Evolutionary conservation across 78 protist species (phyloP).

Genomic region (Chrysochromulina parva): DNA sequence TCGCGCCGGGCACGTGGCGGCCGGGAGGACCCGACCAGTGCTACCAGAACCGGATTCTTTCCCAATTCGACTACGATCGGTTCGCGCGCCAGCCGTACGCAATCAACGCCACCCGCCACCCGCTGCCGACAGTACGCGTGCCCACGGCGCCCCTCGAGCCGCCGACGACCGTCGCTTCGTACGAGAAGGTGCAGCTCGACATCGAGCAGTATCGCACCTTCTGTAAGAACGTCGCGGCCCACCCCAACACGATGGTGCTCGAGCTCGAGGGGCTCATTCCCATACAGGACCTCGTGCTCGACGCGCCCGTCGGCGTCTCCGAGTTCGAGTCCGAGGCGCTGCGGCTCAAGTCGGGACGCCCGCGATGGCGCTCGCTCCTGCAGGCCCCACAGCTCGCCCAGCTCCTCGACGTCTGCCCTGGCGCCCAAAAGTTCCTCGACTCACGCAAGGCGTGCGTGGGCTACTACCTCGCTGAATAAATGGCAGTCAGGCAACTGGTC

Average conservation of each 20-base stretch:
- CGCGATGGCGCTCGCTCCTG: not conserved
- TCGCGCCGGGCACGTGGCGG: conserved; percentile 11
- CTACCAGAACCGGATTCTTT: not conserved
- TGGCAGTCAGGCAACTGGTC: too few relatives aligned
- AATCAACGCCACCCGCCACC: not conserved
- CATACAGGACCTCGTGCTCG: not conserved
- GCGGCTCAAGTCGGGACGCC: not conserved
- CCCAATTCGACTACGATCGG: not conserved
- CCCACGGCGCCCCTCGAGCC: not conserved
- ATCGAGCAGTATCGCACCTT: not conserved
- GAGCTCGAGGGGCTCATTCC: not conserved
- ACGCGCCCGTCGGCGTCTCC: not conserved
- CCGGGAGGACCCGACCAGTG: conserved; percentile 18
- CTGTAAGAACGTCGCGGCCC: not conserved
- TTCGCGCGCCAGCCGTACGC: not conserved
- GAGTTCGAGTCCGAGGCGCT: not conserved
- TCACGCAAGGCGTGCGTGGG: not conserved
- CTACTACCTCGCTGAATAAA: not conserved
- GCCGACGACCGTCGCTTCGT: not conserved
- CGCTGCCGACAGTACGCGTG: not conserved
- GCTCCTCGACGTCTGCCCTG: not conserved
- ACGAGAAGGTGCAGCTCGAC: not conserved
- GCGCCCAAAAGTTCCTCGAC: not conserved
- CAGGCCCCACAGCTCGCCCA: not conserved
- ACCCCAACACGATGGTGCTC: not conserved